Conservation (phyloP, 805 yeast species). For the Ogataea parapolymorpha region DNA sequence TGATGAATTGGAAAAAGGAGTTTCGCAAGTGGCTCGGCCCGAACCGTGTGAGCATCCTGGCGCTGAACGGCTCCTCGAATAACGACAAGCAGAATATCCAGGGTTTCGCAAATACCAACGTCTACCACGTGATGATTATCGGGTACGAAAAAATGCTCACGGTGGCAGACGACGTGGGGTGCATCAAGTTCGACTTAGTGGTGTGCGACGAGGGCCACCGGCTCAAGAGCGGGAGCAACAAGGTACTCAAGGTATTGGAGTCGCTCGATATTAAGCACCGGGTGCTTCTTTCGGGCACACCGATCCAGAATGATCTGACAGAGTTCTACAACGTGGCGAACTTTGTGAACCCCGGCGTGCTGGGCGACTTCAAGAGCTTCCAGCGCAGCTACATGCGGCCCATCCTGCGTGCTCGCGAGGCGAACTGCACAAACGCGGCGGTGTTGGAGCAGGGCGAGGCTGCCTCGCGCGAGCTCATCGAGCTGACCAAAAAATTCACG, state of each 20-base stretch:
- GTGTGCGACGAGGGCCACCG: conserved; percentile 97
- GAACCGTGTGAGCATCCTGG: conserved; percentile 62
- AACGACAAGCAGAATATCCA: conserved; percentile 56
- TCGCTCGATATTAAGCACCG: conserved; percentile 52
- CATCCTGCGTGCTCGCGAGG: conserved; percentile 66
- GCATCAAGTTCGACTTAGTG: conserved; percentile 57
- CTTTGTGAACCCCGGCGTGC: conserved; percentile 78
- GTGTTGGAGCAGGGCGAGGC: conserved; percentile 55
- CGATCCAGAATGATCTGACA: conserved; percentile 80
- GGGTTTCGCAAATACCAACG: conserved; percentile 62
- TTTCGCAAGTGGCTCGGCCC: conserved; percentile 84
- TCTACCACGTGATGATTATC: conserved; percentile 77
- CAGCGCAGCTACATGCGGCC: conserved; percentile 67
- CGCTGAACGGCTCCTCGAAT: conserved; percentile 48
- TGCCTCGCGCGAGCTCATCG: conserved; percentile 60
- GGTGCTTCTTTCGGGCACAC: conserved; percentile 62
- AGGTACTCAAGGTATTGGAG: conserved; percentile 62
- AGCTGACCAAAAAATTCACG: conserved; percentile 61
- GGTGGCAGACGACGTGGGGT: conserved; percentile 47
- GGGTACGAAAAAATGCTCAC: conserved; percentile 81
- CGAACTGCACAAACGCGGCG: conserved; percentile 48
- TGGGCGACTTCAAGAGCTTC: conserved; percentile 58
- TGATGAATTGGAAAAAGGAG: conserved; percentile 84
- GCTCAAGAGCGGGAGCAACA: conserved; percentile 70
- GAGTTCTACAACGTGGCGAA: conserved; percentile 82